Conservation (phyloP, 176 grass and related monocot genomes). For the Juncus effusus region DNA sequence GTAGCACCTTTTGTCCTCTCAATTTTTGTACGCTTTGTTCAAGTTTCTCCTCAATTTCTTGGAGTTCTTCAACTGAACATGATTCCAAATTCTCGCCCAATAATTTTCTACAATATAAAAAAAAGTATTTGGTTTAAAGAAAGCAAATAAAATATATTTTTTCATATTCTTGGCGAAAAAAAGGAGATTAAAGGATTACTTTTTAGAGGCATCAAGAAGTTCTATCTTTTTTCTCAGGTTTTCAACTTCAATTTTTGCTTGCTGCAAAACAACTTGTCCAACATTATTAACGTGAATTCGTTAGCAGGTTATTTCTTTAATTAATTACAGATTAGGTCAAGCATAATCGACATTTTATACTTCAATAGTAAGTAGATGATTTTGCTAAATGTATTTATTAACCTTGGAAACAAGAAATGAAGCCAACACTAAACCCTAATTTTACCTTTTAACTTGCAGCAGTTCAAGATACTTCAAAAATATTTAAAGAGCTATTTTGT, state of each 20-base stretch:
- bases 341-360: too few species aligned
- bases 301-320: too few species aligned
- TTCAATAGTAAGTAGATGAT: too few species aligned
- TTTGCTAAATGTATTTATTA: too few species aligned
- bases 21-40: conserved; percentile 31
- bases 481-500: too few species aligned
- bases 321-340: too few species aligned
- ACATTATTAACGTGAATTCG: too few species aligned
- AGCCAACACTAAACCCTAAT: too few species aligned
- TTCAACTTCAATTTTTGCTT: conserved; percentile 12
- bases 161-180: not conserved
- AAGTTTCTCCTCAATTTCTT: conserved; percentile 30
- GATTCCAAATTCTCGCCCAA: conserved; percentile 18
- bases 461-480: too few species aligned
- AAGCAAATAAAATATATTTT: not conserved
- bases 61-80: conserved; percentile 29
- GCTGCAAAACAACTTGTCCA: not conserved
- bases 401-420: too few species aligned
- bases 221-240: conserved; percentile 21
- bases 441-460: too few species aligned
- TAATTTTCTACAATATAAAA: conserved; percentile 10
- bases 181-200: conserved; percentile 16
- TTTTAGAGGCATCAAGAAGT: conserved; percentile 25
- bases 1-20: conserved; percentile 31
- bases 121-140: not conserved